A percentile compares a stretch with the other conserved stretches of the same genome.
Evolutionary conservation across 1,284 basidiomycete genomes (phyloP).

Genomic region (Farysia itapuensis): DNA sequence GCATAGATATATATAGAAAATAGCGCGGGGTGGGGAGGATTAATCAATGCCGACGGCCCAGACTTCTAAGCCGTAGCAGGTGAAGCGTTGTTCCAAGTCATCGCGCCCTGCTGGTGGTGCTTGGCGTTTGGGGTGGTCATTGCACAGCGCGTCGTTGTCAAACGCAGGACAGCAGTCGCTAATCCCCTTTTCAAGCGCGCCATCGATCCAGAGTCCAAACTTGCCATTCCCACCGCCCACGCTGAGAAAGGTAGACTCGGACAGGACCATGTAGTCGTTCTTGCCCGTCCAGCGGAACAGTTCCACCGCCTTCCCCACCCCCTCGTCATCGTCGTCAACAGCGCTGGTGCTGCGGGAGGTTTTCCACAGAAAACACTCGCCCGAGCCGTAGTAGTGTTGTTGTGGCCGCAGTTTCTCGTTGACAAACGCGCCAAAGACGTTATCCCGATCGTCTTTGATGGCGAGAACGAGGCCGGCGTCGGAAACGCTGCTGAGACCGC

Average conservation of each 20-base stretch:
- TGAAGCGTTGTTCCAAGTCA: slow-evolving; percentile 68
- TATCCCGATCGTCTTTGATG: slow-evolving; percentile 45
- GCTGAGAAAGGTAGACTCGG: slow-evolving; percentile 64
- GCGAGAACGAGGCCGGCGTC: slow-evolving; percentile 54
- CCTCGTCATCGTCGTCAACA: background rate
- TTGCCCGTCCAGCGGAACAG: slow-evolving; percentile 83
- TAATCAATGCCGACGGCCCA: slow-evolving; percentile 69
- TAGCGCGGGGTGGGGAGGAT: no score
- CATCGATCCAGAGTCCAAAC: slow-evolving; percentile 81
- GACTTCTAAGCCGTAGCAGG: slow-evolving; percentile 81
- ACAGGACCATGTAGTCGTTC: slow-evolving; percentile 87
- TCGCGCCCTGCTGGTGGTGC: slow-evolving; percentile 39
- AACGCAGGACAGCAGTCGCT: slow-evolving; percentile 83
- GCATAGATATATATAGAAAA: no score
- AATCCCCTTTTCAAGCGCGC: slow-evolving; percentile 77
- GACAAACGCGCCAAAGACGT: slow-evolving; percentile 57
- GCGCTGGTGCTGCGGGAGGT: slow-evolving; percentile 60
- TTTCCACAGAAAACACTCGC: slow-evolving; percentile 47
- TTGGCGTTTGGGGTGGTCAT: slow-evolving; percentile 4
- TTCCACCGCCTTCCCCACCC: slow-evolving; percentile 60
- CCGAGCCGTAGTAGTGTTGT: slow-evolving; percentile 54
- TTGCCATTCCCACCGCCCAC: slow-evolving; percentile 54
- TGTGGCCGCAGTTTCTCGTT: slow-evolving; percentile 52
- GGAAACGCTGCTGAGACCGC: slow-evolving; percentile 25
- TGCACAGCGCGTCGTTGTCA: slow-evolving; percentile 79